Percentiles rank a stretch among this genome's conserved stretches.
Conservation (phyloP, 2,329 filamentous ascomycete species). For the Colletotrichum tamarilloi region DNA sequence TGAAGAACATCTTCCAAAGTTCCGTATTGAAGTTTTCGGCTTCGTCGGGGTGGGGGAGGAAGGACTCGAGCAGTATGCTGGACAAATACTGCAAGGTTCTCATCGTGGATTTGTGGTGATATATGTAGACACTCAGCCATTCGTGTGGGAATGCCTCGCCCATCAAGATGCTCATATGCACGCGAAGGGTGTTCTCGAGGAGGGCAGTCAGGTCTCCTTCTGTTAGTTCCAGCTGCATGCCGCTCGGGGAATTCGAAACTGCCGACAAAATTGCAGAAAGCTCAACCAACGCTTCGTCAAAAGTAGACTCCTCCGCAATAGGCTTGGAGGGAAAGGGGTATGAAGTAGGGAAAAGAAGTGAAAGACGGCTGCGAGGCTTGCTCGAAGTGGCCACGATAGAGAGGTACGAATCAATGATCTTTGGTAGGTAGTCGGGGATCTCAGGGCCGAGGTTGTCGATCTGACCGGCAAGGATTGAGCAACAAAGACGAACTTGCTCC, state of each 20-base stretch:
- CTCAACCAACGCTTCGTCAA: slow-evolving; percentile 90
- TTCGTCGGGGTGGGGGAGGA: slow-evolving; percentile 89
- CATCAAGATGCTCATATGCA: slow-evolving; percentile 88
- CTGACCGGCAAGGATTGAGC: slow-evolving; percentile 90
- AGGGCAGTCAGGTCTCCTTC: slow-evolving; percentile 81
- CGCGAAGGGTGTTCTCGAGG: slow-evolving; percentile 81
- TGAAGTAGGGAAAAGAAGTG: slow-evolving; percentile 86
- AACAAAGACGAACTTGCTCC: slow-evolving; percentile 92
- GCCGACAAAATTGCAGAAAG: slow-evolving; percentile 88
- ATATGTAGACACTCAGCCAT: slow-evolving; percentile 95
- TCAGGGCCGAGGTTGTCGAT: slow-evolving; percentile 81
- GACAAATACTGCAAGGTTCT: slow-evolving; percentile 85
- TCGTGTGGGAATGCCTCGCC: slow-evolving; percentile 89
- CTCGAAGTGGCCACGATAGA: slow-evolving; percentile 71
- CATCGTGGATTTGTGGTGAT: slow-evolving; percentile 91
- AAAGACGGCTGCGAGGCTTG: slow-evolving; percentile 74
- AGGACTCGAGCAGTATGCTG: slow-evolving; percentile 81
- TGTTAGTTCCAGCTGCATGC: slow-evolving; percentile 80
- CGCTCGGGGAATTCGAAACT: slow-evolving; percentile 77
- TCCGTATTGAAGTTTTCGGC: slow-evolving; percentile 93
- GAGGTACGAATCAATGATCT: slow-evolving; percentile 90
- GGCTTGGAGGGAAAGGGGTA: slow-evolving; percentile 88
- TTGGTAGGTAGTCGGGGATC: slow-evolving; percentile 89
- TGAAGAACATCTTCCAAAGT: slow-evolving; percentile 94
- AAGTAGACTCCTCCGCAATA: slow-evolving; percentile 69